Evolutionary conservation across 176 grass and related monocot species (phyloP).

Genomic region (Triticum urartu): DNA sequence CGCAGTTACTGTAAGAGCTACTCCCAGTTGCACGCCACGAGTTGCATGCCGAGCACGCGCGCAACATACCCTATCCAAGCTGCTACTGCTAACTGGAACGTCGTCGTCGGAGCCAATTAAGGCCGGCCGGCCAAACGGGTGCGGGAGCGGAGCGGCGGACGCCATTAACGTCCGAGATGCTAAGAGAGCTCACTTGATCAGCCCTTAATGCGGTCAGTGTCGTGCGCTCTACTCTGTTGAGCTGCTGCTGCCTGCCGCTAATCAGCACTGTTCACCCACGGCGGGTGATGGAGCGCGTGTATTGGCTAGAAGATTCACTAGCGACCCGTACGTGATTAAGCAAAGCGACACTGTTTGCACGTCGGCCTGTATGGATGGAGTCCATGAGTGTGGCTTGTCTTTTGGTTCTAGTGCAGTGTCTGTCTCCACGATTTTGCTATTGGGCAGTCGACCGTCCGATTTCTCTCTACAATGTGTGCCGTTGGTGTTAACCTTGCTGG

Average conservation of each 20-base stretch:
- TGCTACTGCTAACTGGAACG: background rate
- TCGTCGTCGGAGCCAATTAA: conserved; percentile 26
- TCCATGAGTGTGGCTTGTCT: background rate
- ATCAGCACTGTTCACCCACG: background rate
- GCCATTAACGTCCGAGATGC: background rate
- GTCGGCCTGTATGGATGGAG: background rate
- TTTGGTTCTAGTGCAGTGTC: background rate
- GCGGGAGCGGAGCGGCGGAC: background rate
- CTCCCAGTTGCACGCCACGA: background rate
- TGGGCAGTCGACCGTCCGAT: background rate
- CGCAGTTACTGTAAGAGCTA: background rate
- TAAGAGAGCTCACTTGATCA: background rate
- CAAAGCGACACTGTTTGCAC: background rate
- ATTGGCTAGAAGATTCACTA: conserved; percentile 3
- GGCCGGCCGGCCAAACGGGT: conserved; percentile 36
- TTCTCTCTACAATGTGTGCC: no score
- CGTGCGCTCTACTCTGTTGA: no score
- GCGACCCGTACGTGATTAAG: background rate
- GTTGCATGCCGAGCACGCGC: background rate
- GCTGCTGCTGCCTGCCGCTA: background rate
- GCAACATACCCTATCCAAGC: background rate
- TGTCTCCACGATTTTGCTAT: background rate
- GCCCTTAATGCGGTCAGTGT: background rate
- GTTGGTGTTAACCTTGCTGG: no score
- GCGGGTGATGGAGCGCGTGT: background rate